Evolutionary conservation across 768 basidiomycete species (phyloP).

Genomic region (Cyathus striatus): DNA sequence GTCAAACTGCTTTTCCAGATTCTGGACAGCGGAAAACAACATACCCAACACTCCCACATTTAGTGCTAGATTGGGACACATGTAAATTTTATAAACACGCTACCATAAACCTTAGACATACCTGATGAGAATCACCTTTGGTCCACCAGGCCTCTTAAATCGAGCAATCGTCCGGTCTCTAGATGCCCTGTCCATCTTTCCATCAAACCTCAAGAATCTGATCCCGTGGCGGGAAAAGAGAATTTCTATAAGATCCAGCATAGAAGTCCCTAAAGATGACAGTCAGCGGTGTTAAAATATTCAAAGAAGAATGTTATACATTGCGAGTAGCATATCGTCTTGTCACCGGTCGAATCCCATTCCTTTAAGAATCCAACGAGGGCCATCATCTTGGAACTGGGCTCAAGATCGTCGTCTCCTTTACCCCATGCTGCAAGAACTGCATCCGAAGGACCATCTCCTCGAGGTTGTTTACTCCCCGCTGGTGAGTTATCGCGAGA

Average conservation of each 20-base stretch:
- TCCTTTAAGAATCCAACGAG: conserved; percentile 52
- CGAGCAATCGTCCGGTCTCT: conserved; percentile 44
- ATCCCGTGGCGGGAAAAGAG: conserved; percentile 56
- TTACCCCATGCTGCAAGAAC: conserved; percentile 51
- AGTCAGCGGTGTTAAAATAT: not conserved
- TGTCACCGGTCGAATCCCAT: conserved; percentile 58
- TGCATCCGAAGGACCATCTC: conserved; percentile 32
- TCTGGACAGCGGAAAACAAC: conserved; percentile 3
- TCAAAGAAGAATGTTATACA: no score
- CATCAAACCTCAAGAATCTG: conserved; percentile 57
- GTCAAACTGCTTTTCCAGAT: not conserved
- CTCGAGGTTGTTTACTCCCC: no score
- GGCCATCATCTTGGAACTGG: conserved; percentile 64
- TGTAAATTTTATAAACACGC: no score
- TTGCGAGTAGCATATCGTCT: conserved; percentile 68
- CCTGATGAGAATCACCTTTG: conserved; percentile 66
- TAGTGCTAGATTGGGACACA: conserved; percentile 34
- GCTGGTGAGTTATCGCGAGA: conserved; percentile 23
- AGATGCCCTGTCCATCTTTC: conserved; percentile 53
- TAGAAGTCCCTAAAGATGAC: conserved; percentile 58
- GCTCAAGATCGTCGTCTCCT: conserved; percentile 57
- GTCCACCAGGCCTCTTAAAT: conserved; percentile 54
- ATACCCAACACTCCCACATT: conserved; percentile 63
- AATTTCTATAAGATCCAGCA: conserved; percentile 63
- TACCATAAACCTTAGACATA: conserved; percentile 13